These are phyloP conservation scores for Fusarium pilosicola DNA, from an alignment of 2,329 filamentous ascomycete species.

Conservation along the genomic window DNA sequence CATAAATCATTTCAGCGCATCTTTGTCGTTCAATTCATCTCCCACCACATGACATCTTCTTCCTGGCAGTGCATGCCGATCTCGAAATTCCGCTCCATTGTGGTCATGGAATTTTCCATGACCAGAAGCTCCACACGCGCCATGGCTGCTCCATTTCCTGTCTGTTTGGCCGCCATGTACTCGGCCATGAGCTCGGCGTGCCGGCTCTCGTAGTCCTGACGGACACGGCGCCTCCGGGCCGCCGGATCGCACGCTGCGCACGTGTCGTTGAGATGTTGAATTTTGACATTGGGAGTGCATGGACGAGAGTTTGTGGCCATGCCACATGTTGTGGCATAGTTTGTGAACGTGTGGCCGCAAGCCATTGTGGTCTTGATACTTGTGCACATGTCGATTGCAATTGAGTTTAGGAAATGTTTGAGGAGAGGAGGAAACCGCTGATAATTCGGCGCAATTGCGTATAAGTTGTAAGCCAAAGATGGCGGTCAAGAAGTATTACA, in stretches of 20 bases:
- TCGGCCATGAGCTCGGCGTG: slow-evolving; percentile 41
- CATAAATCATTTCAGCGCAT: not conserved
- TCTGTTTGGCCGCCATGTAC: slow-evolving; percentile 42
- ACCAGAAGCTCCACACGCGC: slow-evolving; percentile 35
- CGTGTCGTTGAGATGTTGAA: slow-evolving; percentile 47
- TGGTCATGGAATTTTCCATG: slow-evolving; percentile 29
- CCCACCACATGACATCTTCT: slow-evolving; percentile 39
- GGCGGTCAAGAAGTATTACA: not conserved
- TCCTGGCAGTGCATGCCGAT: slow-evolving; percentile 32
- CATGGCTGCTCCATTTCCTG: slow-evolving; percentile 41
- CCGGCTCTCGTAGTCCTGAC: slow-evolving; percentile 42
- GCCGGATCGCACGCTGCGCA: slow-evolving; percentile 51
- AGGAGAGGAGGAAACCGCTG: not conserved
- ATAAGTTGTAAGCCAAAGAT: not conserved
- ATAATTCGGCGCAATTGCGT: not conserved
- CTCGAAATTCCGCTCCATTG: slow-evolving; percentile 39
- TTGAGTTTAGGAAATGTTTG: slow-evolving; percentile 1
- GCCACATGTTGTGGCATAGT: slow-evolving; percentile 10
- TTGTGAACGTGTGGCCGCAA: slow-evolving; percentile 42
- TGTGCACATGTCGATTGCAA: slow-evolving; percentile 35
- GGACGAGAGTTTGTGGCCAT: slow-evolving; percentile 2
- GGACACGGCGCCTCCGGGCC: slow-evolving; percentile 40
- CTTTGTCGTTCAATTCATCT: slow-evolving; percentile 17
- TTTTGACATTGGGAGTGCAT: slow-evolving; percentile 25
- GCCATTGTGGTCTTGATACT: slow-evolving; percentile 42